These are phyloP conservation scores for Boletus edulis DNA, from an alignment of 768 basidiomycete species.

Conservation along the genomic window DNA sequence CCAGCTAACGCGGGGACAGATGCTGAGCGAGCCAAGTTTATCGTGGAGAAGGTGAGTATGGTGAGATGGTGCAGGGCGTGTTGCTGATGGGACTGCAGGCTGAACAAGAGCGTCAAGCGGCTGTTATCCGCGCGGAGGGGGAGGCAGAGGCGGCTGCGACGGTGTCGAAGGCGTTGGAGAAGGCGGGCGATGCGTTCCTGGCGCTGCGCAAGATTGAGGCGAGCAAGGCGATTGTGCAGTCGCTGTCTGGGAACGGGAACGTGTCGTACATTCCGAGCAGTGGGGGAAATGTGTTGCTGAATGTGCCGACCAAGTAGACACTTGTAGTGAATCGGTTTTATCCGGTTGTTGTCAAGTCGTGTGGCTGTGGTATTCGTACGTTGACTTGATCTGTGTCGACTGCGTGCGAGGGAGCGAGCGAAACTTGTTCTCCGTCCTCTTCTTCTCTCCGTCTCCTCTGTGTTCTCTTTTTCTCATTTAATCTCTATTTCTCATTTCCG, in stretches of 20 bases:
- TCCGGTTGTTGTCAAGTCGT: neutral
- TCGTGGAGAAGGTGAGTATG: conserved; percentile 86
- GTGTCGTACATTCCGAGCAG: conserved; percentile 88
- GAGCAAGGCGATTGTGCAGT: conserved; percentile 93
- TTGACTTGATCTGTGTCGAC: conserved; percentile 24
- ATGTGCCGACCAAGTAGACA: conserved; percentile 60
- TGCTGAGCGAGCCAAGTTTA: conserved; percentile 98
- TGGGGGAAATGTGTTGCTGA: conserved; percentile 77
- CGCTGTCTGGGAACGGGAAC: conserved; percentile 73
- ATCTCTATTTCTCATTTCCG: conserved; percentile 33
- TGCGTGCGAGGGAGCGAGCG: conserved; percentile 21
- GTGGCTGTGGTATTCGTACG: neutral
- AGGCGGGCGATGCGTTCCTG: conserved; percentile 95
- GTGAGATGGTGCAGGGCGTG: neutral
- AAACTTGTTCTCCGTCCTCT: conserved; percentile 13
- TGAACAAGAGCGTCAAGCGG: conserved; percentile 98
- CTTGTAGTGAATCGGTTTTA: neutral
- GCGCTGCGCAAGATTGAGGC: conserved; percentile 96
- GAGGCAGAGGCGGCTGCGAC: conserved; percentile 97
- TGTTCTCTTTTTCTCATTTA: conserved; percentile 32
- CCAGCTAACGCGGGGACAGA: conserved; percentile 48
- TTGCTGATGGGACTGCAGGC: conserved; percentile 54
- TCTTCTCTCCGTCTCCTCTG: conserved; percentile 15
- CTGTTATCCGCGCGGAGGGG: conserved; percentile 96
- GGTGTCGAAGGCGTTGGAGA: conserved; percentile 86